phyloP scores from a whole-genome alignment of 768 basidiomycete genomes.

The Nidularia pulvinata region DNA sequence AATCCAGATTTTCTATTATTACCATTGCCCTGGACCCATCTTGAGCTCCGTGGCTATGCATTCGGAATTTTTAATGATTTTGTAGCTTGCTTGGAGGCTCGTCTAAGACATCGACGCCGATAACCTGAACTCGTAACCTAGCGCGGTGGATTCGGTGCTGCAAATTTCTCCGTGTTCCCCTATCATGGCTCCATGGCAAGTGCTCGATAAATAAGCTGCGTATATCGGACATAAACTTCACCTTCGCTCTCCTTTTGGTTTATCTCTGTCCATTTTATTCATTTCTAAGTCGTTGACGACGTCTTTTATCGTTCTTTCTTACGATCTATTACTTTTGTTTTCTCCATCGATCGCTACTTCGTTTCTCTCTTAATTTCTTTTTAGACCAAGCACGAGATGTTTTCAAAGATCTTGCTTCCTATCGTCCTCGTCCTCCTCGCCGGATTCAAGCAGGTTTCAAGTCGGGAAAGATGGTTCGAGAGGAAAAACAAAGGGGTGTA shows the following conservation, averaged over 20 bases:
- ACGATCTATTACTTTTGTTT: neutral
- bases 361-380: no score
- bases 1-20: no score
- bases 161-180: no score
- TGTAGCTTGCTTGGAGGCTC: no score
- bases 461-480: slow-evolving; percentile 47
- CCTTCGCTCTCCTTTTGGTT: neutral
- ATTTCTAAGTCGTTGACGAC: neutral
- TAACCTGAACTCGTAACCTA: no score
- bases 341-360: neutral
- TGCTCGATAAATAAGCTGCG: neutral
- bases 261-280: neutral
- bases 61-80: no score
- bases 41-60: no score
- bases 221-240: neutral
- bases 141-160: no score
- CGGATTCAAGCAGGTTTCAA: slow-evolving; percentile 25
- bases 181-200: no score
- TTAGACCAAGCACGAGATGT: neutral
- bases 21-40: no score
- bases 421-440: slow-evolving; percentile 23
- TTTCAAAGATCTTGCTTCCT: slow-evolving; percentile 1
- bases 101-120: no score
- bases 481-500: slow-evolving; percentile 41
- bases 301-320: neutral